Evolutionary conservation across 176 grass and related monocot genomes (phyloP).

Genomic region (Paspalum vaginatum): DNA sequence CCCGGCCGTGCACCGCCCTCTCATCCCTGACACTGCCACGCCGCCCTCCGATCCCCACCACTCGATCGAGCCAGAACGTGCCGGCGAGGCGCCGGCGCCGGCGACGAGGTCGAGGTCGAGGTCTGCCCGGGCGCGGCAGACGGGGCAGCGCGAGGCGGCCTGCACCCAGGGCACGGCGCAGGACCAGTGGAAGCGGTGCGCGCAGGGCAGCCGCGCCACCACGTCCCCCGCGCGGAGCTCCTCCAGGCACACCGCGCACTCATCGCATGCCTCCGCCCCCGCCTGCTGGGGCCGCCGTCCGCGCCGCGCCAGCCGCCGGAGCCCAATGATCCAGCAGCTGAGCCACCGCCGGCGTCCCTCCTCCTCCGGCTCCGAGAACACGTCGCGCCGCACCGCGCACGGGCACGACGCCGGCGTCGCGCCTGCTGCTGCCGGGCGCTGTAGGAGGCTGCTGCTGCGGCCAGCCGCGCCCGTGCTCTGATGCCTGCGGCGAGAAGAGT

Average conservation of each 20-base stretch:
- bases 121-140: slow-evolving; percentile 58
- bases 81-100: background rate
- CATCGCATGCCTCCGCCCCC: slow-evolving; percentile 19
- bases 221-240: slow-evolving; percentile 68
- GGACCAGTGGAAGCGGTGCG: slow-evolving; percentile 87
- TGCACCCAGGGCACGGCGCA: slow-evolving; percentile 85
- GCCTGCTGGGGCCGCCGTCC: background rate
- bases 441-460: no score
- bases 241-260: slow-evolving; percentile 90
- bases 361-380: slow-evolving; percentile 29
- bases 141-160: slow-evolving; percentile 64
- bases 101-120: slow-evolving; percentile 30
- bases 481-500: no score
- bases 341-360: background rate
- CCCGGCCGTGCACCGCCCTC: no score
- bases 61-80: no score
- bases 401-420: background rate
- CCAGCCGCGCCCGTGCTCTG: no score
- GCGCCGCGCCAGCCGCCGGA: slow-evolving; percentile 51
- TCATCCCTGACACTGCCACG: no score
- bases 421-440: no score
- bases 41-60: no score
- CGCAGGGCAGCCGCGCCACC: slow-evolving; percentile 73
- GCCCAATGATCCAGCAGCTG: slow-evolving; percentile 46
- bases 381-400: slow-evolving; percentile 48